phyloP scores from a whole-genome alignment of 176 grass and related monocot species.

The Zea luxurians region DNA sequence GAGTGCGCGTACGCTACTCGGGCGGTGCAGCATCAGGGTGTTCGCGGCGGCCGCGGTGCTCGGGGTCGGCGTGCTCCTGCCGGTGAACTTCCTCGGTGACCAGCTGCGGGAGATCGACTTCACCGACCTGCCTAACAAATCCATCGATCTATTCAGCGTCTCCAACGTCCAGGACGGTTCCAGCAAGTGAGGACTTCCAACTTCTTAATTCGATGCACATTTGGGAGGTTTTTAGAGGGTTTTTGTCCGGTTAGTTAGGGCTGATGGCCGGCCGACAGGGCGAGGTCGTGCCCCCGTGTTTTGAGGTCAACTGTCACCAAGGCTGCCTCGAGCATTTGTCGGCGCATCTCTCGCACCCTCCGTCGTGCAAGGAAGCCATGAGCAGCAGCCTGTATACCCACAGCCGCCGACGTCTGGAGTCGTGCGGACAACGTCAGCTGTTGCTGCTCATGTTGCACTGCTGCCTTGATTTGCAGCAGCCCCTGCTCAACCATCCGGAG shows the following conservation, averaged over 20 bases:
- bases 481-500: no score
- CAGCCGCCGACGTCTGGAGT: no score
- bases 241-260: background rate
- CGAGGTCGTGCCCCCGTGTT: no score
- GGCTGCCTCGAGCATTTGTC: no score
- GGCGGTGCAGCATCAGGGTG: constrained; percentile 65
- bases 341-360: no score
- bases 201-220: background rate
- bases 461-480: no score
- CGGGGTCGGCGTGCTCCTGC: constrained; percentile 74
- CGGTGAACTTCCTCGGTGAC: constrained; percentile 75
- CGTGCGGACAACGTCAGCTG: no score
- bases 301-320: no score
- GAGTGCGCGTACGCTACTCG: background rate
- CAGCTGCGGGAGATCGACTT: constrained; percentile 79
- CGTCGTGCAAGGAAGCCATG: no score
- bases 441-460: no score
- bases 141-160: constrained; percentile 79
- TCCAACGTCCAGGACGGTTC: constrained; percentile 93
- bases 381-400: no score
- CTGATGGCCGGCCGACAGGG: no score
- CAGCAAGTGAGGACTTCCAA: constrained; percentile 50
- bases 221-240: background rate
- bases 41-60: constrained; percentile 67
- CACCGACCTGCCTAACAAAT: constrained; percentile 77